These are phyloP conservation scores for Colletotrichum chrysophilum DNA, from an alignment of 2,329 filamentous ascomycete genomes.

Conservation along the genomic window DNA sequence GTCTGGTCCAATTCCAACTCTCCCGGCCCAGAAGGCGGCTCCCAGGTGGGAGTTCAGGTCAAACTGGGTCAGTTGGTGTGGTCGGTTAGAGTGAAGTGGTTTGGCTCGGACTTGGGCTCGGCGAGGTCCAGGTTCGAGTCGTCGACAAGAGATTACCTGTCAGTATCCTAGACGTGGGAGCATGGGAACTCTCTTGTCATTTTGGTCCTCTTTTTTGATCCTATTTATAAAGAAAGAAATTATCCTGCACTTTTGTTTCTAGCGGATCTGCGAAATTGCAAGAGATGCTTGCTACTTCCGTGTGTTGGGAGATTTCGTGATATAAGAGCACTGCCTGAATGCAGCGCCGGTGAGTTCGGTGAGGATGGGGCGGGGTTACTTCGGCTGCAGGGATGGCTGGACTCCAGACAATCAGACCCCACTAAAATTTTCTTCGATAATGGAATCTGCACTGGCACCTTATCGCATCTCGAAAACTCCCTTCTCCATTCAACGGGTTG, in stretches of 20 bases:
- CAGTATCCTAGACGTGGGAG: not conserved
- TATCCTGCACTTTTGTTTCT: not conserved
- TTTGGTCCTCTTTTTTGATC: not conserved
- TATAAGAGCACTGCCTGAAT: not conserved
- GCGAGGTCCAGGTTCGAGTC: not conserved
- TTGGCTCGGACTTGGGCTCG: not conserved
- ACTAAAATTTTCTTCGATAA: slow-evolving; percentile 22
- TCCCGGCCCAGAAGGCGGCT: not conserved
- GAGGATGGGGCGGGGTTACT: not conserved
- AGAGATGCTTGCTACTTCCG: not conserved
- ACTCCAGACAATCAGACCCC: slow-evolving; percentile 2
- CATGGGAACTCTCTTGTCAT: not conserved
- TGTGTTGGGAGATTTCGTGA: not conserved
- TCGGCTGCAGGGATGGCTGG: slow-evolving; percentile 11
- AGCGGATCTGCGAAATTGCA: not conserved
- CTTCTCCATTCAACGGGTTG: not conserved
- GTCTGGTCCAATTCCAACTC: not conserved
- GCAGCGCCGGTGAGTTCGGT: not conserved
- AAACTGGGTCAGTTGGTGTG: not conserved
- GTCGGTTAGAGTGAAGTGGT: not conserved
- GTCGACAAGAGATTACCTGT: not conserved
- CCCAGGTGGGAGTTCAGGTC: not conserved
- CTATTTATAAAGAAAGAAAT: not conserved
- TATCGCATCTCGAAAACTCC: slow-evolving; percentile 16
- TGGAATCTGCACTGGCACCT: not conserved